Percentiles rank a stretch among this genome's conserved stretches.
Conservation (phyloP, 345 rosid species). For the Citrus hindsii region DNA sequence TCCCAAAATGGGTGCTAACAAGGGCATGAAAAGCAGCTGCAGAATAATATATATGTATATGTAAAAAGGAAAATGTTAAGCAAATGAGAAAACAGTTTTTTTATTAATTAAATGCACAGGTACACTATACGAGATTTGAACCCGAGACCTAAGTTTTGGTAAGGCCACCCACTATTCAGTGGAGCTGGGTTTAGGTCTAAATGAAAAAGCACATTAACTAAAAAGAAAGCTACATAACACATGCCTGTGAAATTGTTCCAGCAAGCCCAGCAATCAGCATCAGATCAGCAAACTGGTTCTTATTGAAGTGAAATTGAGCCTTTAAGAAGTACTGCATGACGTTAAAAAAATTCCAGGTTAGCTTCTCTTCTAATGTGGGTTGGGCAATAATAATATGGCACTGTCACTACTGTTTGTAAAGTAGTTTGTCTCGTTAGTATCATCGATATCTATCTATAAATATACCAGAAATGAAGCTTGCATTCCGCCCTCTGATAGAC, state of each 20-base stretch:
- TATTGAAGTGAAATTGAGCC: constrained; percentile 86
- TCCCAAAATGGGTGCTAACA: constrained; percentile 46
- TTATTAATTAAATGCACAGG: too few species aligned
- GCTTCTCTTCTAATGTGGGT: not conserved
- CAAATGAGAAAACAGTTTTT: not conserved
- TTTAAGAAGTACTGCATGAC: constrained; percentile 70
- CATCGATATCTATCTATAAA: not conserved
- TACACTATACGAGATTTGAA: too few species aligned
- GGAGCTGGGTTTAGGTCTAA: too few species aligned
- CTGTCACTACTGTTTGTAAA: not conserved
- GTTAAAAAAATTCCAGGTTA: not conserved
- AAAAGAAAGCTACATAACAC: not conserved
- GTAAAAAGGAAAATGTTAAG: not conserved
- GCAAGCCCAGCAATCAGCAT: constrained; percentile 49
- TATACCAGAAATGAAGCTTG: constrained; percentile 61
- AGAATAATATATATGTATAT: not conserved
- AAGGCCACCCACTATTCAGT: too few species aligned
- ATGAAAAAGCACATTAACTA: too few species aligned
- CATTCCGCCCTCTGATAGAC: constrained; percentile 65
- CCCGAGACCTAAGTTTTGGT: too few species aligned
- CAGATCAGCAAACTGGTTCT: constrained; percentile 74
- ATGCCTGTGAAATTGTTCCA: constrained; percentile 67
- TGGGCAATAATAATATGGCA: too few species aligned
- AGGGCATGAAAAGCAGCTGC: constrained; percentile 76
- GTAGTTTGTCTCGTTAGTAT: not conserved